Evolutionary conservation across 2,329 filamentous ascomycete genomes (phyloP), one percentile per base, ranked within the genome.

Genomic region (Capronia coronata): DNA sequence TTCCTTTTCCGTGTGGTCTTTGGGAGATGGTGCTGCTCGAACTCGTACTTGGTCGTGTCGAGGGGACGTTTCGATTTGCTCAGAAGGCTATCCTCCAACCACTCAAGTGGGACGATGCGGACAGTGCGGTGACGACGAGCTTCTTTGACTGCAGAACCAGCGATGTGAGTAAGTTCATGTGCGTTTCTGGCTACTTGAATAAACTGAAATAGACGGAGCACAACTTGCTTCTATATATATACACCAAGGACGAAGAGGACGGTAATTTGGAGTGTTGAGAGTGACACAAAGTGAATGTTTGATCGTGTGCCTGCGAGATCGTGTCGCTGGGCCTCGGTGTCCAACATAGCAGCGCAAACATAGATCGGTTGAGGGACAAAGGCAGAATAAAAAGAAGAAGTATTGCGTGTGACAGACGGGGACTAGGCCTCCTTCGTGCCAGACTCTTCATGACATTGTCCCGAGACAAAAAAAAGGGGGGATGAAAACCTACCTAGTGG

Each of bases 31-130:
- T 35, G 25, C 19, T 46, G 47, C 32, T 50, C 49, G 16, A 32
- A 52, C 34, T 43, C 61, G 54, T 70, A 72, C 1, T 62, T 57
- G 0, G 46, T 56, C 32, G 65, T 67, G 1, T 61, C 54, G 27
- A 66, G 64, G 1, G 71, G 71, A 11, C 60, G 64, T 4, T 54
- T 52, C 2, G 55, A 60, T n/a, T 64, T 64, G 1, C 62, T 61
- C 5, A 65, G 40, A 11, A 72, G 56, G 1, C 68, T 71, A 13
- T 75, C 71, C 42, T 70, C 67, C 7, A 76, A 59, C 73, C 73
- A 77, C 46, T 74, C 71, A 19, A 65, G 65, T 1, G 64, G 64
- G 3, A 76, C 70, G 16, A 76, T 71, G n/a, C 67, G 66, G 48
- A 73, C 61, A 5, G 61, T 63, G 11, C 60, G 61, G 6, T 69